Evolutionary conservation across 2,329 filamentous ascomycete species (phyloP), one percentile per base, ranked within the genome.

Genomic region (Metarhizium album): DNA sequence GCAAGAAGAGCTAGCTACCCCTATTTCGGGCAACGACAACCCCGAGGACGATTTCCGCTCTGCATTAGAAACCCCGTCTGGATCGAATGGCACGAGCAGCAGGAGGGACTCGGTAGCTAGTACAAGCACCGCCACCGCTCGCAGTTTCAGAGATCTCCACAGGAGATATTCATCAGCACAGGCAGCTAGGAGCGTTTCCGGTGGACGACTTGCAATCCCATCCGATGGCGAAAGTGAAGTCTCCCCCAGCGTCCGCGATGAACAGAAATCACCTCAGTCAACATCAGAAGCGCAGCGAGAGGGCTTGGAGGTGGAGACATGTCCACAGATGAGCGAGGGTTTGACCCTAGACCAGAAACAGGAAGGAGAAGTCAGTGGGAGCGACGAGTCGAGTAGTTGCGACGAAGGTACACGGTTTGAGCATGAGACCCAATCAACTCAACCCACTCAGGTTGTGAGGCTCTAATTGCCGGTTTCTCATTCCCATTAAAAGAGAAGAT

Each of bases 51-150:
- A 82, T 58, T 80, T 76, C 52, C 71, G 73, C 43, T 77, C 76
- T 5, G 68, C 74, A n/a, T 62, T 76, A 2, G 71, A 70, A 6
- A 69, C 70, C 20, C 66, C 70, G 5, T 60, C 68, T 2, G 70
- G 70, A n/a, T 62, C 64, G 16, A 63, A 63, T 8, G 72, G 74
- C n/a, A 60, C 65, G n/a, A 63, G 60, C 11, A 74, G 73, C 37
- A 76, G 82, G 18, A 75, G 82, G 31, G 78, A 73, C 42, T 87
- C 84, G 2, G 70, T 75, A 16, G 78, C 82, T 20, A 87, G 82
- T 56, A 74, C 75, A 14, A 86, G 81, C 65, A 85, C 83, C 11
- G 78, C 81, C 18, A 86, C 84, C 2, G 80, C 80, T 1, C 72
- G 75, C 58, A 86, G 82, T 58, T 83, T 84, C 60, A 74, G 78